Base-by-base conservation (phyloP, 2,329 filamentous ascomycete genomes). In the Pseudocercospora ulei region DNA sequence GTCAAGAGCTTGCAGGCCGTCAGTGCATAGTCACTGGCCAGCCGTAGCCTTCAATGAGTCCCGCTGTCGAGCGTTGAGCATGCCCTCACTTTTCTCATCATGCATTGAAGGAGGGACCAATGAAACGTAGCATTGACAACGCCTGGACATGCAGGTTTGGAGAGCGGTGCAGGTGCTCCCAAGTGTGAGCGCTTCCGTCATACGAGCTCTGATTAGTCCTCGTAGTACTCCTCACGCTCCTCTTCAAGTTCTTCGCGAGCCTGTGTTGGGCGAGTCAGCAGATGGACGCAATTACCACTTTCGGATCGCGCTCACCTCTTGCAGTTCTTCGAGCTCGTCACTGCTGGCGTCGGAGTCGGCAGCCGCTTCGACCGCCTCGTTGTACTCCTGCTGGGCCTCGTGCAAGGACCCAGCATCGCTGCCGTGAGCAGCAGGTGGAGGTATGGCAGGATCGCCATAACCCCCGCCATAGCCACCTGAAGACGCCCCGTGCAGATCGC, bases 1-100 rank as follows among this genome's bases (percentile, higher is more conserved):
- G 73, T 80, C 11, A 73, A 73, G 60, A 78, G 72, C 19, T 58
- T 85, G 52, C 69, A 80, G 55, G 63, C 61, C 23, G 67, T 71
- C 29, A 68, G 68, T 0, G 62, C 66, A 35, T 70, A 59, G n/a
- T n/a, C n/a, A n/a, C n/a, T n/a, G n/a, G n/a, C n/a, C n/a, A n/a
- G n/a, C n/a, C n/a, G n/a, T n/a, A n/a, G n/a, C n/a, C n/a, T n/a
- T n/a, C n/a, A n/a, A n/a, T n/a, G n/a, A n/a, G n/a, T n/a, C n/a
- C n/a, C n/a, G n/a, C n/a, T n/a, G n/a, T n/a, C n/a, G n/a, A n/a
- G n/a, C n/a, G n/a, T n/a, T n/a, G n/a, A n/a, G n/a, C n/a, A n/a
- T n/a, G n/a, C n/a, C n/a, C n/a, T n/a, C n/a, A n/a, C n/a, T n/a
- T n/a, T n/a, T n/a, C n/a, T n/a, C n/a, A n/a, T n/a, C n/a, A n/a